Conservation (phyloP, 2,329 filamentous ascomycete genomes). For the Trematosphaeria pertusa region DNA sequence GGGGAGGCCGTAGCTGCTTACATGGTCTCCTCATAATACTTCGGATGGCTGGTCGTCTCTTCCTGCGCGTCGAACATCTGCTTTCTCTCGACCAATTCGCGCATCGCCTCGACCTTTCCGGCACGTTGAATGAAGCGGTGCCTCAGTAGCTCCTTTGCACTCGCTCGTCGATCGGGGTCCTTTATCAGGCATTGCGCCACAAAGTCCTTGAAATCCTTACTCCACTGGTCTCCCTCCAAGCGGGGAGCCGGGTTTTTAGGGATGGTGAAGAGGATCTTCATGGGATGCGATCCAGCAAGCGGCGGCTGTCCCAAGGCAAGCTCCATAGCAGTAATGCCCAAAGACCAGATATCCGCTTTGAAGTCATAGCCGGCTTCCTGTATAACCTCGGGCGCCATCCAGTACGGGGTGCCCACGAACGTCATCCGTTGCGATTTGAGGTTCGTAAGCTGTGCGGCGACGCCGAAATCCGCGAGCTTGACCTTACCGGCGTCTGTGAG, state of each 20-base stretch:
- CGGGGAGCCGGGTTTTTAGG: slow-evolving; percentile 87
- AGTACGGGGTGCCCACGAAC: slow-evolving; percentile 96
- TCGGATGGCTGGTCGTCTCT: slow-evolving; percentile 69
- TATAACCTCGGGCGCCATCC: slow-evolving; percentile 99
- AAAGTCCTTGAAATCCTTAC: slow-evolving; percentile 93
- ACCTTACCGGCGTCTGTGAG: slow-evolving; percentile 89
- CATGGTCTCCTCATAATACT: slow-evolving; percentile 94
- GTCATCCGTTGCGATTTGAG: slow-evolving; percentile 98
- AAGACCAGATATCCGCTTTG: slow-evolving; percentile 96
- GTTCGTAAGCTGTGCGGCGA: slow-evolving; percentile 94
- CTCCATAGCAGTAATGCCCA: slow-evolving; percentile 93
- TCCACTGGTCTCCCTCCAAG: slow-evolving; percentile 81
- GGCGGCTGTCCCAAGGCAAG: slow-evolving; percentile 91
- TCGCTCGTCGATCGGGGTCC: slow-evolving; percentile 82
- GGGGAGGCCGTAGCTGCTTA: slow-evolving; percentile 43
- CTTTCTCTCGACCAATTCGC: slow-evolving; percentile 84
- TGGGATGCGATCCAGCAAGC: slow-evolving; percentile 94
- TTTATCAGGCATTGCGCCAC: slow-evolving; percentile 89
- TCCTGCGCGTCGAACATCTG: slow-evolving; percentile 82
- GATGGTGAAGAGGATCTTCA: slow-evolving; percentile 97
- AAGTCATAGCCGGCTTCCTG: slow-evolving; percentile 98
- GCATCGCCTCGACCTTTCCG: slow-evolving; percentile 85
- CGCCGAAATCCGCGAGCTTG: slow-evolving; percentile 96
- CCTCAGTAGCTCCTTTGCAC: slow-evolving; percentile 83
- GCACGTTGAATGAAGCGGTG: slow-evolving; percentile 89